Conservation (phyloP, 2,329 filamentous ascomycete species). For the Alternaria conjuncta region DNA sequence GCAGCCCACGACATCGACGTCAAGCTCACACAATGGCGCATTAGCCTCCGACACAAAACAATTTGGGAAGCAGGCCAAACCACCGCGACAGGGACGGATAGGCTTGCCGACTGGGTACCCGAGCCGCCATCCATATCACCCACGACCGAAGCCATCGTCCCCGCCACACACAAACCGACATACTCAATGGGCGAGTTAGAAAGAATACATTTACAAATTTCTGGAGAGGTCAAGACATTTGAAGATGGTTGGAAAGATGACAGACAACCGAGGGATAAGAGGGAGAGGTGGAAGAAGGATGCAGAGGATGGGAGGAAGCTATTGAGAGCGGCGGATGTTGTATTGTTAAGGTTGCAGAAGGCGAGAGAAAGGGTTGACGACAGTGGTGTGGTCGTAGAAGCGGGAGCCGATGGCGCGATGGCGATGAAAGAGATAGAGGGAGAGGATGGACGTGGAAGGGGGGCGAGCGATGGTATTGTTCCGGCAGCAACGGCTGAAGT, state of each 20-base stretch:
- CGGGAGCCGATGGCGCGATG: not conserved
- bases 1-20: constrained; percentile 25
- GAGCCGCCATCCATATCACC: not conserved
- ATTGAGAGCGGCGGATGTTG: constrained; percentile 23
- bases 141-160: not conserved
- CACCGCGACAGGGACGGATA: not conserved
- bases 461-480: not conserved
- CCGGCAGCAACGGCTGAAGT: not conserved
- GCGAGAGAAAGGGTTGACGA: not conserved
- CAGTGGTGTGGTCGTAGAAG: not conserved
- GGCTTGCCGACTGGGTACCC: constrained; percentile 21
- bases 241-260: constrained; percentile 16
- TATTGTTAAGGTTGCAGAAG: constrained; percentile 19
- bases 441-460: not conserved
- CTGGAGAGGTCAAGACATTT: constrained; percentile 25
- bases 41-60: constrained; percentile 28
- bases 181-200: constrained; percentile 29
- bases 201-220: constrained; percentile 19
- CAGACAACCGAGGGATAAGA: constrained; percentile 10
- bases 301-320: constrained; percentile 30
- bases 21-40: constrained; percentile 19
- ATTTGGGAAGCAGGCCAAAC: constrained; percentile 14
- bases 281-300: constrained; percentile 27
- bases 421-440: not conserved
- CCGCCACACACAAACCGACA: constrained; percentile 18